phyloP scores from a whole-genome alignment of 2,329 filamentous ascomycete species.

The Sphaceloma murrayae region DNA sequence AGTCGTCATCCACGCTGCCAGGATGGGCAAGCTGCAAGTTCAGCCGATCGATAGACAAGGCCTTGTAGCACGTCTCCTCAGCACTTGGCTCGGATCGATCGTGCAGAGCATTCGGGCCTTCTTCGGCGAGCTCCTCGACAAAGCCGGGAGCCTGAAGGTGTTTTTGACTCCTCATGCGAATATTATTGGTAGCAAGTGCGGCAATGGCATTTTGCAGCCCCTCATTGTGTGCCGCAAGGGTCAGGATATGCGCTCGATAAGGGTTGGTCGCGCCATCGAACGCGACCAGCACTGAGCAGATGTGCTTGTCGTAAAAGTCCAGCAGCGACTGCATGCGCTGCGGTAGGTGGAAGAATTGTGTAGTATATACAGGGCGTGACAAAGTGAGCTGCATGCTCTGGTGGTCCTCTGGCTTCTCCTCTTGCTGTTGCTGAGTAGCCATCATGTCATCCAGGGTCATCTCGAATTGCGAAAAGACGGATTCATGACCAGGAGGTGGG shows the following conservation, averaged over 20 bases:
- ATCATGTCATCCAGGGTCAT: constrained; percentile 19
- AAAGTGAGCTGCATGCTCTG: constrained; percentile 21
- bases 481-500: constrained; percentile 4
- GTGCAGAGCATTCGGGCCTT: constrained; percentile 26
- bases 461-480: constrained; percentile 14
- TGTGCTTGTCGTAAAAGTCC: constrained; percentile 86
- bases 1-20: constrained; percentile 67
- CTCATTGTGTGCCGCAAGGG: constrained; percentile 64
- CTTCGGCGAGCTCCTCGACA: constrained; percentile 28
- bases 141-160: constrained; percentile 32
- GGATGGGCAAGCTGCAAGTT: constrained; percentile 77
- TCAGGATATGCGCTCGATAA: constrained; percentile 72
- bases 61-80: constrained; percentile 76
- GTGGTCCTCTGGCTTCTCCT: constrained; percentile 4
- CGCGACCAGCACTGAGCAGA: constrained; percentile 84
- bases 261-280: constrained; percentile 82
- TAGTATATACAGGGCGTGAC: constrained; percentile 26
- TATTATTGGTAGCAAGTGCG: constrained; percentile 77
- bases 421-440: constrained; percentile 10
- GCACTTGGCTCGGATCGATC: constrained; percentile 49
- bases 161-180: constrained; percentile 71
- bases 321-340: constrained; percentile 79
- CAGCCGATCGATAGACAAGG: constrained; percentile 70
- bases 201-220: constrained; percentile 90
- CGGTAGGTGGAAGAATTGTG: constrained; percentile 49